phyloP scores from a whole-genome alignment of 2,329 filamentous ascomycete species.

The Ophiostoma populinum region DNA sequence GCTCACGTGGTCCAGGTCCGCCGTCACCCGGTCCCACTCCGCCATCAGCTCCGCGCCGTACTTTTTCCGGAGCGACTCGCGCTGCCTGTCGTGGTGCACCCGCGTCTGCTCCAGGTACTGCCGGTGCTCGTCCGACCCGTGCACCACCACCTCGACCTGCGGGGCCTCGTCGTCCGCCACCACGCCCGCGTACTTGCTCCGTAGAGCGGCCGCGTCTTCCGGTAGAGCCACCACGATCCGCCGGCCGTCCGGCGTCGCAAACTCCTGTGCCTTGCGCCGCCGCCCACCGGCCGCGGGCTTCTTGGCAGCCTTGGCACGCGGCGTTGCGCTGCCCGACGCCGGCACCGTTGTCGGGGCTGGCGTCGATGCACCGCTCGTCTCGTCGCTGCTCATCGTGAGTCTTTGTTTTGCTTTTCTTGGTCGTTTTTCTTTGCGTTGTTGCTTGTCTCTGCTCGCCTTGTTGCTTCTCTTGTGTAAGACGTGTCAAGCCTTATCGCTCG shows the following conservation, averaged over 20 bases:
- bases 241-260: constrained; percentile 36
- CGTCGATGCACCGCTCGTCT: too few relatives aligned
- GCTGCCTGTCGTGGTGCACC: constrained; percentile 31
- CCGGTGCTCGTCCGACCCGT: constrained; percentile 31
- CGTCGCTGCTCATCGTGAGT: too few relatives aligned
- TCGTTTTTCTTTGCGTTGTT: too few relatives aligned
- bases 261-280: constrained; percentile 29
- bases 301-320: too few relatives aligned
- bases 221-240: constrained; percentile 39
- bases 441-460: too few relatives aligned
- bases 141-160: constrained; percentile 39
- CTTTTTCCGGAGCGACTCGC: constrained; percentile 27
- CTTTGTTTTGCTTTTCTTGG: too few relatives aligned
- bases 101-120: constrained; percentile 31
- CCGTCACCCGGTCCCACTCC: constrained; percentile 37
- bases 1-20: constrained; percentile 33
- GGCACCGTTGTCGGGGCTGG: too few relatives aligned
- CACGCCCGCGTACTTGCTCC: constrained; percentile 22
- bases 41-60: constrained; percentile 31
- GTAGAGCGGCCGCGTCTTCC: constrained; percentile 32
- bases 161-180: constrained; percentile 12
- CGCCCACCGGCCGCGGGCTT: not conserved
- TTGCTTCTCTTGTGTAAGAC: too few relatives aligned
- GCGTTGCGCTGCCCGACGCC: too few relatives aligned
- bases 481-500: too few relatives aligned